Conservation (phyloP, 2,329 filamentous ascomycete species). For the Aspergillus phoenicis region DNA sequence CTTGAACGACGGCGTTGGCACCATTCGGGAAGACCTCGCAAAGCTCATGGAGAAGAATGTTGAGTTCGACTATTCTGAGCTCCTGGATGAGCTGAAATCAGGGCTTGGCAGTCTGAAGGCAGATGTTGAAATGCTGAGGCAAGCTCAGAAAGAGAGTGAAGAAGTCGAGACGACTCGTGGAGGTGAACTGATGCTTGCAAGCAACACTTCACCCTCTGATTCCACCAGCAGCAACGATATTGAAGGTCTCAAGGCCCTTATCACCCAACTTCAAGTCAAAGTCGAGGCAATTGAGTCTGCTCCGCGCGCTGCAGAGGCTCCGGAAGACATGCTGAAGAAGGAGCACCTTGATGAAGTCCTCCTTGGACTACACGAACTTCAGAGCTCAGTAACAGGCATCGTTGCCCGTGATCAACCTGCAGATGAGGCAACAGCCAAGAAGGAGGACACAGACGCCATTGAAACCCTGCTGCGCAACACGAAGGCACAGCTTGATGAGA, state of each 20-base stretch:
- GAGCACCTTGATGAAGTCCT: slow-evolving; percentile 51
- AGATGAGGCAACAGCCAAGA: slow-evolving; percentile 62
- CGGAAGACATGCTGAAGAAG: slow-evolving; percentile 49
- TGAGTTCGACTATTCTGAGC: slow-evolving; percentile 85
- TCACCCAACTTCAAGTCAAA: slow-evolving; percentile 80
- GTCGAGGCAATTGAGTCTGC: slow-evolving; percentile 71
- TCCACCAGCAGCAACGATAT: slow-evolving; percentile 67
- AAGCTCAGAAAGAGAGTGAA: slow-evolving; percentile 52
- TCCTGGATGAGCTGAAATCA: slow-evolving; percentile 82
- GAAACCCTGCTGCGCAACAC: slow-evolving; percentile 89
- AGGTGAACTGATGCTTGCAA: slow-evolving; percentile 60
- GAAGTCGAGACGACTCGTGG: slow-evolving; percentile 55
- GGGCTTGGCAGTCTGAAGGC: slow-evolving; percentile 73
- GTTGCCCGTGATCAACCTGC: slow-evolving; percentile 45
- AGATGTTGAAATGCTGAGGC: slow-evolving; percentile 79
- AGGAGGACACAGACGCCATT: slow-evolving; percentile 86
- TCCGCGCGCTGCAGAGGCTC: slow-evolving; percentile 41
- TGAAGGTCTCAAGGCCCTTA: slow-evolving; percentile 80
- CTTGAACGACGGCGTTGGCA: slow-evolving; percentile 71
- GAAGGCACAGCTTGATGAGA: slow-evolving; percentile 83
- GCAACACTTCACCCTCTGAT: slow-evolving; percentile 34
- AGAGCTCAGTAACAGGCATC: slow-evolving; percentile 60
- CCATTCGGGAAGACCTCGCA: slow-evolving; percentile 72
- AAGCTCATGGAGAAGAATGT: slow-evolving; percentile 76
- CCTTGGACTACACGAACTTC: slow-evolving; percentile 54